Conservation (phyloP, 2,329 filamentous ascomycete species). For the Sphaerulina musiva region DNA sequence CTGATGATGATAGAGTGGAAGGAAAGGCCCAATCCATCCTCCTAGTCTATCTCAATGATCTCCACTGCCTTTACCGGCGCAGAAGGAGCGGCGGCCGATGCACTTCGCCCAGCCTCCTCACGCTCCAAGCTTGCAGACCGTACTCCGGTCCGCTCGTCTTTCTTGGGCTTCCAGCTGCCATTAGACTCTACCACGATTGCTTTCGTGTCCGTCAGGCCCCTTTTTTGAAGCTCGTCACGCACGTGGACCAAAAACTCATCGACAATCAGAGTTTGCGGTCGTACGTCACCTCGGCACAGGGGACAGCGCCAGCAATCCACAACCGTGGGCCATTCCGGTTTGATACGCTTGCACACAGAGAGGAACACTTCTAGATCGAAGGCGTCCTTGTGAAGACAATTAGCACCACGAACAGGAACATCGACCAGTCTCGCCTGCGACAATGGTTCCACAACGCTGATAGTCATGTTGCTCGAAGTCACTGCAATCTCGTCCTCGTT, state of each 20-base stretch:
- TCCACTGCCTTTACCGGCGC: constrained; percentile 13
- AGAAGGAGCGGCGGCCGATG: background rate
- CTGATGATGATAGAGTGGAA: background rate
- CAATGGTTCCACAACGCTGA: constrained; percentile 45
- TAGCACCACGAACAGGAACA: constrained; percentile 62
- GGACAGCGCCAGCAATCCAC: constrained; percentile 81
- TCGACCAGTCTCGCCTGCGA: constrained; percentile 51
- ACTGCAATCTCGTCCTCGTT: constrained; percentile 52
- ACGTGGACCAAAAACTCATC: constrained; percentile 69
- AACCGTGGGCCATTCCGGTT: constrained; percentile 33
- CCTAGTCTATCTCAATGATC: constrained; percentile 25
- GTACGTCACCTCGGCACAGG: constrained; percentile 69
- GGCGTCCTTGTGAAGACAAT: constrained; percentile 74
- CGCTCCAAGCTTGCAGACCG: constrained; percentile 25
- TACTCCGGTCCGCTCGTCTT: constrained; percentile 26
- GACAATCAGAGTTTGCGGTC: constrained; percentile 62
- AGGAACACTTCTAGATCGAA: constrained; percentile 86
- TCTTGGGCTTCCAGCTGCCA: constrained; percentile 54
- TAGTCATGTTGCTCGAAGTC: constrained; percentile 36
- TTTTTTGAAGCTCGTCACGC: constrained; percentile 42
- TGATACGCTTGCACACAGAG: constrained; percentile 49
- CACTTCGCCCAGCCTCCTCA: constrained; percentile 16
- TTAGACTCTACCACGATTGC: constrained; percentile 58
- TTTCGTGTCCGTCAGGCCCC: constrained; percentile 39
- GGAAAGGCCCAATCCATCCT: background rate